Evolutionary conservation across 129 eudicot genomes (phyloP), one percentile per base, ranked within the genome.

Genomic region (Kitagawia praeruptora): DNA sequence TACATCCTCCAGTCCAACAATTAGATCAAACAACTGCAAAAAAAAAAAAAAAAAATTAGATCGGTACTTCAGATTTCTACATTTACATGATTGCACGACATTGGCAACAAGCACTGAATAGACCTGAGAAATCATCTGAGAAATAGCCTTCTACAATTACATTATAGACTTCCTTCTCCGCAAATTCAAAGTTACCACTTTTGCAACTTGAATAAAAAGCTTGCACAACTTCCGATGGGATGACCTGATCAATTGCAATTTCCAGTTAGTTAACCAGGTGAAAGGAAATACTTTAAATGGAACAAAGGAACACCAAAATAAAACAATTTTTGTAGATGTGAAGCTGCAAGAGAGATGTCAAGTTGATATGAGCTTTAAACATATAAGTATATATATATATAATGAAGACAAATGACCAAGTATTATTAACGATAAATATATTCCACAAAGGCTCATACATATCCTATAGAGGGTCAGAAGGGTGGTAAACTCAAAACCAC

Each of bases 91-190:
- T 46, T 39, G 27, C 39, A 47, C 34, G 5, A 46, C 41, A 74
- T 46, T 49, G 40, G 70, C 51, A 19, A 39, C 80, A 40, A 72
- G 63, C 46, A 80, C n/a, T 15, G 53, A 76, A 40, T 27, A 45
- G 16, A 95, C 98, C 97, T 92, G 98, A 51, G 93, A 91, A 64
- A 95, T 86, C 90, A 90, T 92, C 89, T 92, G 97, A 80, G 93
- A 88, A 83, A 86, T 95, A 92, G 44, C 98, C 98, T 82, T 95
- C 98, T 31, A 96, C 93, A 79, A 92, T 92, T 39, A 88, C 88
- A 83, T 95, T 89, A 75, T 85, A 87, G 16, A 90, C 96, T 86
- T 92, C 94, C 81, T 90, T 86, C 86, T 95, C 88, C 66, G 96
- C 96, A 72, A 81, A 75, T 83, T 95, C 98, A 78, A 95, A 95